Evolutionary conservation across 148 eudicot genomes (phyloP).

Genomic region (Fagopyrum homotropicum): DNA sequence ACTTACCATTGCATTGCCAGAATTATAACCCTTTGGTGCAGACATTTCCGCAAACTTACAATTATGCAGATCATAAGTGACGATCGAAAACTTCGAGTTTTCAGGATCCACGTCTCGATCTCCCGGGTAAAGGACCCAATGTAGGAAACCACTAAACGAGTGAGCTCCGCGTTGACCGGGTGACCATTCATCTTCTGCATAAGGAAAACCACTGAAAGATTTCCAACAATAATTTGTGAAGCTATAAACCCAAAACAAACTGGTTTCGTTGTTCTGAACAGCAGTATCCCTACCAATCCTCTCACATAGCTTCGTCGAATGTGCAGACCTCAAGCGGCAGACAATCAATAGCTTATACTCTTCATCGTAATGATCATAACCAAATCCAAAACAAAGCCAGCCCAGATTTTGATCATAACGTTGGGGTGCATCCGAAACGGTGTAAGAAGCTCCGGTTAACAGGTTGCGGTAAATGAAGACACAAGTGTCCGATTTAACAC

Average conservation of each 20-base stretch:
- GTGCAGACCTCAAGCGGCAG: background rate
- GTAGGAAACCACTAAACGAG: background rate
- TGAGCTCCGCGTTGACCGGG: background rate
- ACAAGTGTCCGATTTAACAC: background rate
- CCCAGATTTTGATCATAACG: too few species aligned
- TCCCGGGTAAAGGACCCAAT: background rate
- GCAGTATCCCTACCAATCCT: too few species aligned
- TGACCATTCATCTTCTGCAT: too few species aligned
- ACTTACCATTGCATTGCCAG: background rate
- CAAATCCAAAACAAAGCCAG: background rate
- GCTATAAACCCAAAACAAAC: too few species aligned
- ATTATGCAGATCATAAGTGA: background rate
- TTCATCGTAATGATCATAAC: background rate
- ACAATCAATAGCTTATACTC: background rate
- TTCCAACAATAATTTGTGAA: too few species aligned
- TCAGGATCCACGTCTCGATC: too few species aligned
- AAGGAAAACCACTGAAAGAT: too few species aligned
- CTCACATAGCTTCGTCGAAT: background rate
- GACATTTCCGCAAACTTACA: background rate
- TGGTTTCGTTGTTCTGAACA: too few species aligned
- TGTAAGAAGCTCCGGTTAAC: background rate
- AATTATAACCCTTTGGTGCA: background rate
- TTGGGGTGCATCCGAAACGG: background rate
- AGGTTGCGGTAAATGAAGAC: background rate
- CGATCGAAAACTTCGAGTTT: background rate